Conservation (phyloP, 129 eudicot species). For the Centella asiatica region DNA sequence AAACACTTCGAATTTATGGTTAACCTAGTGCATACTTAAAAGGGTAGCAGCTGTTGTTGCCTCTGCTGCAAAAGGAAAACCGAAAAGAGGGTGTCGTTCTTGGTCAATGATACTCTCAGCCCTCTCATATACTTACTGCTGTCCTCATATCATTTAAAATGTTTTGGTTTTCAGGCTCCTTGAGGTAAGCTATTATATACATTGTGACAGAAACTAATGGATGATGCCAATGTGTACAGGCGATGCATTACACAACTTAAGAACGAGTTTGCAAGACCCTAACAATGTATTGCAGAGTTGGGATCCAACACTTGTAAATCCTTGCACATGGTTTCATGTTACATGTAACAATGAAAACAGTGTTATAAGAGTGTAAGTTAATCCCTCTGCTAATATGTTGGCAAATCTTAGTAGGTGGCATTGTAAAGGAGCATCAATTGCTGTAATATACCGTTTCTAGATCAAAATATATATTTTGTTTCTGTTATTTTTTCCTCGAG, state of each 20-base stretch:
- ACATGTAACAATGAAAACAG: slow-evolving; percentile 53
- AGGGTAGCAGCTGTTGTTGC: no score
- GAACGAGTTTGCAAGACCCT: slow-evolving; percentile 40
- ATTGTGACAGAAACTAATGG: not conserved
- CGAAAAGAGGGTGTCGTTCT: not conserved
- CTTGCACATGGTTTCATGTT: slow-evolving; percentile 75
- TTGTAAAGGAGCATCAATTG: not conserved
- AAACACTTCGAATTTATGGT: no score
- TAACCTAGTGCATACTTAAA: no score
- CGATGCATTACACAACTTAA: slow-evolving; percentile 55
- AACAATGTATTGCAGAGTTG: slow-evolving; percentile 55
- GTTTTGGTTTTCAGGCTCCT: not conserved
- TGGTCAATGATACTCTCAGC: not conserved
- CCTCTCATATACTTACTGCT: not conserved
- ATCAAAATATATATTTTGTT: no score
- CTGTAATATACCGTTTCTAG: no score
- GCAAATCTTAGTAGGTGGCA: not conserved
- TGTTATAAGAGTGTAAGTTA: slow-evolving; percentile 61
- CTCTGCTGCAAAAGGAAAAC: no score
- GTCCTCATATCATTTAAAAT: not conserved
- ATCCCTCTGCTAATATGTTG: not conserved
- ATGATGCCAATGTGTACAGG: slow-evolving; percentile 17
- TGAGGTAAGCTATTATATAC: not conserved
- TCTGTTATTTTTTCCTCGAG: no score
- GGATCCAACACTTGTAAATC: slow-evolving; percentile 57